Evolutionary conservation across 1,284 basidiomycete species (phyloP).

Genomic region (Coniferiporia weirii): DNA sequence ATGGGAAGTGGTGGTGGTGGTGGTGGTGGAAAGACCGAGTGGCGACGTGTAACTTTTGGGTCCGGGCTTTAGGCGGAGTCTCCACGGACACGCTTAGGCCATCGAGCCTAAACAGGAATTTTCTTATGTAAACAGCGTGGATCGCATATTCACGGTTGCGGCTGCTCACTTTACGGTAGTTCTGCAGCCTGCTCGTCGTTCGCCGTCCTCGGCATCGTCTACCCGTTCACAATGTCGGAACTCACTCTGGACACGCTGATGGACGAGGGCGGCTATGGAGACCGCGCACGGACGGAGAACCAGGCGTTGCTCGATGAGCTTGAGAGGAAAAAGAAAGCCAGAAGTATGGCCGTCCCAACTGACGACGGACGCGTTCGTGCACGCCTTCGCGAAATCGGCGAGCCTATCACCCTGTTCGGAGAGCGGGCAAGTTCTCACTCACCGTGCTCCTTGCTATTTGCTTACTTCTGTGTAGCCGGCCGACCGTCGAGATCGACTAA

Average conservation of each 20-base stretch:
- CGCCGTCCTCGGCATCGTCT: too few species aligned
- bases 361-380: slow-evolving; percentile 91
- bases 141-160: too few species aligned
- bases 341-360: slow-evolving; percentile 92
- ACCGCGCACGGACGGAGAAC: slow-evolving; percentile 70
- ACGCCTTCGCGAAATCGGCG: slow-evolving; percentile 85
- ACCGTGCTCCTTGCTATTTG: slow-evolving; percentile 14
- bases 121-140: too few species aligned
- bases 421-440: slow-evolving; percentile 69
- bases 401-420: slow-evolving; percentile 96
- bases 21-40: background rate
- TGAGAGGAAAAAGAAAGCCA: slow-evolving; percentile 93
- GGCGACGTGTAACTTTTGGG: background rate
- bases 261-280: slow-evolving; percentile 68
- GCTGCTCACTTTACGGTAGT: too few species aligned
- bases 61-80: background rate
- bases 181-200: too few species aligned
- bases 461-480: slow-evolving; percentile 50
- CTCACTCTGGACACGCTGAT: slow-evolving; percentile 67
- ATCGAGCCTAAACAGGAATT: too few species aligned
- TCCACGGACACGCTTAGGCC: too few species aligned
- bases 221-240: slow-evolving; percentile 47
- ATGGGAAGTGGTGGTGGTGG: background rate
- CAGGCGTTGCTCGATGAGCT: slow-evolving; percentile 84
- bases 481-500: slow-evolving; percentile 89